phyloP scores from a whole-genome alignment of 805 yeast genomes.

The Nakazawaea ernobii region DNA sequence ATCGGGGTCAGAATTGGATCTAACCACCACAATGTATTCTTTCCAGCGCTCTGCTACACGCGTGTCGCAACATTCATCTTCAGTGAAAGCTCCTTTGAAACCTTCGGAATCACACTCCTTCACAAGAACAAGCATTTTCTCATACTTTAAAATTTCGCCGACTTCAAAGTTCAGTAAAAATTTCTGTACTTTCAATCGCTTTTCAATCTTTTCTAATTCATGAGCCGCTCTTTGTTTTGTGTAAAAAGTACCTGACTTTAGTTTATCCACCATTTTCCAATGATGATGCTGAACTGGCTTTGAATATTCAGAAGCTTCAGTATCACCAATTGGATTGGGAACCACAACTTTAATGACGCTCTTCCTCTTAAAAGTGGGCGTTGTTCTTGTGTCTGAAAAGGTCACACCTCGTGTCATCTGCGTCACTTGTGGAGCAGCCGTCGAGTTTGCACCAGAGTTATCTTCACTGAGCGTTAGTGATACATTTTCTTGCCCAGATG shows the following conservation, averaged over 20 bases:
- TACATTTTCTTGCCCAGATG: too few relatives aligned
- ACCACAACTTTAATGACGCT: constrained; percentile 1
- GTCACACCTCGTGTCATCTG: neutral
- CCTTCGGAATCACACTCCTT: constrained; percentile 29
- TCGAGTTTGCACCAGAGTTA: neutral
- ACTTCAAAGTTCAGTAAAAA: constrained; percentile 29
- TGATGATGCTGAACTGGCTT: constrained; percentile 16
- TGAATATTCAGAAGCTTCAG: constrained; percentile 8
- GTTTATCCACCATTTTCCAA: constrained; percentile 14
- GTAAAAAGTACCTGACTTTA: constrained; percentile 19
- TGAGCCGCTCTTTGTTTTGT: constrained; percentile 16
- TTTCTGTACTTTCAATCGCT: constrained; percentile 17
- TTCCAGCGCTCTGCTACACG: constrained; percentile 69
- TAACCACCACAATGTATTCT: constrained; percentile 68
- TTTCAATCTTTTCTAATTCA: constrained; percentile 16
- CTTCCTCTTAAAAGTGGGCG: neutral
- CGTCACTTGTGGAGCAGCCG: neutral
- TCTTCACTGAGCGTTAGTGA: neutral
- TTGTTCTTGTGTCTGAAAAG: neutral
- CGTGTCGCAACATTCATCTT: constrained; percentile 45
- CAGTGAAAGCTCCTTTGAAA: constrained; percentile 35
- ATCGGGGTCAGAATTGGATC: constrained; percentile 48
- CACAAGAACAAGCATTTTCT: constrained; percentile 63
- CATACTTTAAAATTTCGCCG: constrained; percentile 64
- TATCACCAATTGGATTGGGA: constrained; percentile 4